A percentile compares a stretch with the other conserved stretches of the same genome.
Evolutionary conservation across 305 asterid genomes (phyloP).

Genomic region (Fraxinus xanthoxyloides): DNA sequence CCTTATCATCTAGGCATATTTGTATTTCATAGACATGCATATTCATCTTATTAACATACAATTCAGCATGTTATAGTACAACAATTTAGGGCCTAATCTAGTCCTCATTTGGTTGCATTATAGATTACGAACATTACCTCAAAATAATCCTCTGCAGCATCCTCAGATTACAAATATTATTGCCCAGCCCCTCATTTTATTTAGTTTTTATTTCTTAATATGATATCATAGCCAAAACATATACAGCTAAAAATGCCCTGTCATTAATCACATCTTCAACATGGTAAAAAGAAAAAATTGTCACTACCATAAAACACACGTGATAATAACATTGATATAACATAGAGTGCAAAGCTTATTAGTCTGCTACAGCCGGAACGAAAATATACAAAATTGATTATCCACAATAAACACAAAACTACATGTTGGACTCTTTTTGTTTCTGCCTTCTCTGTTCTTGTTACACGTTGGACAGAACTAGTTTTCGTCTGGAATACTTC

Average conservation of each 20-base stretch:
- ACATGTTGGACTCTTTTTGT: slow-evolving; percentile 12
- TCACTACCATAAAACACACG: neutral
- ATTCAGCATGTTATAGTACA: neutral
- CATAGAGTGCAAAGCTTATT: neutral
- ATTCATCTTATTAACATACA: neutral
- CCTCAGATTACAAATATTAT: neutral
- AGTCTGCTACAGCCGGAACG: neutral
- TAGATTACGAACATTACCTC: neutral
- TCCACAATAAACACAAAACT: neutral
- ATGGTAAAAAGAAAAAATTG: neutral
- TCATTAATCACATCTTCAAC: neutral
- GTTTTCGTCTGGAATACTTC: slow-evolving; percentile 50
- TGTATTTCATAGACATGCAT: neutral
- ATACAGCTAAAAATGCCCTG: neutral
- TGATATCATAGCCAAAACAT: neutral
- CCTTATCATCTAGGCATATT: neutral
- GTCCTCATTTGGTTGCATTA: neutral
- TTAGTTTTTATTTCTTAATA: neutral
- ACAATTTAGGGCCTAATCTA: neutral
- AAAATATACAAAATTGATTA: neutral
- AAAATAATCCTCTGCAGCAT: neutral
- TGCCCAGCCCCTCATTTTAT: neutral
- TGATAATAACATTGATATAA: neutral
- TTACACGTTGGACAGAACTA: slow-evolving; percentile 57
- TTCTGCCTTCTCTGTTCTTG: slow-evolving; percentile 5